Evolutionary conservation across 2,329 filamentous ascomycete genomes (phyloP).

Genomic region (Phaeophleospora eucalypticola): DNA sequence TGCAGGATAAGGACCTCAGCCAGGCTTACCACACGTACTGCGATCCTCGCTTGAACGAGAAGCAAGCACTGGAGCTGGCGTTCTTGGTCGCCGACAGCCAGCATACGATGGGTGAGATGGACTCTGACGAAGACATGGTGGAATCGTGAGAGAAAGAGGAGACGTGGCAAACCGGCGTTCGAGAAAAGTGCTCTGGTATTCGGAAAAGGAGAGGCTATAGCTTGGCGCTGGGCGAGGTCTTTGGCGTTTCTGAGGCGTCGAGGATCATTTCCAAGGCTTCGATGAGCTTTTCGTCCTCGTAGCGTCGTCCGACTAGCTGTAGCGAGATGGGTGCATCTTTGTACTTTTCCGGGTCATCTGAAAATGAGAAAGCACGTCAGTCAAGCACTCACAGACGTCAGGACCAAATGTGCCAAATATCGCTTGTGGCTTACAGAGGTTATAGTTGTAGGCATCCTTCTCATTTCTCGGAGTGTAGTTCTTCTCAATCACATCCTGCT

Average conservation of each 20-base stretch:
- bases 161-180: too few relatives aligned
- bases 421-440: constrained; percentile 43
- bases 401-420: too few relatives aligned
- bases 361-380: not conserved
- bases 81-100: constrained; percentile 76
- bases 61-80: constrained; percentile 91
- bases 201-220: not conserved
- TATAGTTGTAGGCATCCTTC: constrained; percentile 46
- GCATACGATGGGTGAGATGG: constrained; percentile 15
- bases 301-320: constrained; percentile 52
- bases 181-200: too few relatives aligned
- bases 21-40: constrained; percentile 95
- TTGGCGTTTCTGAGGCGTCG: constrained; percentile 6
- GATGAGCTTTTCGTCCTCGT: constrained; percentile 53
- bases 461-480: constrained; percentile 41
- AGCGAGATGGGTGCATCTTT: constrained; percentile 49
- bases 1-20: constrained; percentile 82
- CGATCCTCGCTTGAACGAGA: constrained; percentile 92
- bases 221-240: not conserved
- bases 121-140: too few relatives aligned
- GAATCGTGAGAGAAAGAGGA: too few relatives aligned
- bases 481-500: constrained; percentile 38
- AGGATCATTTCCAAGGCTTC: constrained; percentile 37
- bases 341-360: constrained; percentile 40
- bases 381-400: not conserved